Evolutionary conservation across 176 grass and related monocot genomes (phyloP).

Genomic region (Oryza glaberrima): DNA sequence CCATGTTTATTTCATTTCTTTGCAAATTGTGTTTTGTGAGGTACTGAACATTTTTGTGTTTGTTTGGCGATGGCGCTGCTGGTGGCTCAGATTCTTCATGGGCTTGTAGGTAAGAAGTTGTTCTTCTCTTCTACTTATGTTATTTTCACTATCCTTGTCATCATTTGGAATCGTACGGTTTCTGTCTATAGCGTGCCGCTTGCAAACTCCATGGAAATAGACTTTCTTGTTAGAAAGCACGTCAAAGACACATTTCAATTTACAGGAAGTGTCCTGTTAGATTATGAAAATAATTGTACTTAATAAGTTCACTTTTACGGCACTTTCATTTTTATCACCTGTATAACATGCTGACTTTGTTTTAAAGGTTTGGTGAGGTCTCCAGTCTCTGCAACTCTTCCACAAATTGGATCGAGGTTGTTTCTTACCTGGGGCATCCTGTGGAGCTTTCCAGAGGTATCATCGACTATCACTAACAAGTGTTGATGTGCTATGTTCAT

Average conservation of each 20-base stretch:
- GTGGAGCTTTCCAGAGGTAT: constrained; percentile 60
- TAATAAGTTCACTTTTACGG: not conserved
- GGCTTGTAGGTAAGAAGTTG: constrained; percentile 36
- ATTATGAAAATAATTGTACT: not conserved
- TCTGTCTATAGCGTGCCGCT: not conserved
- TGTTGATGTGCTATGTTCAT: not conserved
- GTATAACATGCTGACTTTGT: not conserved
- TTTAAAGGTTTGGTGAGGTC: constrained; percentile 54
- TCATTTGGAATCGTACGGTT: not conserved
- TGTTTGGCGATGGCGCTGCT: not conserved
- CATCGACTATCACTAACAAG: not conserved
- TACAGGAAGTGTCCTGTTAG: not conserved
- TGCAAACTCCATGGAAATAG: not conserved
- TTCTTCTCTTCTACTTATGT: not conserved
- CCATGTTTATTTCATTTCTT: not conserved
- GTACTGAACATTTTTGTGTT: constrained; percentile 35
- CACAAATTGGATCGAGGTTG: constrained; percentile 59
- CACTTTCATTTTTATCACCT: not conserved
- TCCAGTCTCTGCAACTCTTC: constrained; percentile 55
- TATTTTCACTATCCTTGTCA: not conserved
- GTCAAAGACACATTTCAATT: not conserved
- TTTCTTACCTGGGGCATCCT: constrained; percentile 58
- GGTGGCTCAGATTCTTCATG: constrained; percentile 50
- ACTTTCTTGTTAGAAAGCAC: not conserved
- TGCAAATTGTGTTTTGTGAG: not conserved